Evolutionary conservation across 75 land plant species (phyloP).

Genomic region (Isoetes taiwanensis): DNA sequence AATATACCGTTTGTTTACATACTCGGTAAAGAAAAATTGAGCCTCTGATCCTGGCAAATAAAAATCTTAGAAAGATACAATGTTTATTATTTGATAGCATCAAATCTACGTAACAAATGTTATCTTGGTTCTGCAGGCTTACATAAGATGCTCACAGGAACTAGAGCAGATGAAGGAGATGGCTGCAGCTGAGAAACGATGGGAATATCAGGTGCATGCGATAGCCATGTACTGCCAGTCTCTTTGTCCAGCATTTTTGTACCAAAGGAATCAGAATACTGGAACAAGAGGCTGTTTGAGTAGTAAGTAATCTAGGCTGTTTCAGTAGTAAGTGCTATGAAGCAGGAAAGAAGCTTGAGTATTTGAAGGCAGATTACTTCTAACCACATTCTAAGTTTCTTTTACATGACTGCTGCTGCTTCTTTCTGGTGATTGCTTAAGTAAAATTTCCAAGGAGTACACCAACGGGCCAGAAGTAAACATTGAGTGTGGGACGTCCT

Average conservation of each 20-base stretch:
- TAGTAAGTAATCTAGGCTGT: neutral
- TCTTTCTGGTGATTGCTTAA: neutral
- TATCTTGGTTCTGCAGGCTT: too few species aligned
- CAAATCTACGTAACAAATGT: too few species aligned
- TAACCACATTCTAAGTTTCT: neutral
- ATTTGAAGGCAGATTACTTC: neutral
- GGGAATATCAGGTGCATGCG: conserved; percentile 56
- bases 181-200: conserved; percentile 70
- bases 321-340: too few species aligned
- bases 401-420: neutral
- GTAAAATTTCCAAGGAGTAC: neutral
- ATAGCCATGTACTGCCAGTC: neutral
- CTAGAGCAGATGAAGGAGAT: conserved; percentile 71
- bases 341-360: neutral
- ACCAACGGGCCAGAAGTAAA: too few species aligned
- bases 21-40: too few species aligned
- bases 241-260: neutral
- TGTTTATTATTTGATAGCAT: too few species aligned
- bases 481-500: too few species aligned
- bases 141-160: too few species aligned
- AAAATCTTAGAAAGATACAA: too few species aligned
- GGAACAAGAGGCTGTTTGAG: neutral
- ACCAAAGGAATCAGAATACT: neutral
- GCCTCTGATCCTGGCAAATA: too few species aligned
- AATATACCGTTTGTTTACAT: too few species aligned